Evolutionary conservation across 371 early-diverging fungal genomes (phyloP), one percentile per base, ranked within the genome.

Genomic region (Apophysomyces elegans): DNA sequence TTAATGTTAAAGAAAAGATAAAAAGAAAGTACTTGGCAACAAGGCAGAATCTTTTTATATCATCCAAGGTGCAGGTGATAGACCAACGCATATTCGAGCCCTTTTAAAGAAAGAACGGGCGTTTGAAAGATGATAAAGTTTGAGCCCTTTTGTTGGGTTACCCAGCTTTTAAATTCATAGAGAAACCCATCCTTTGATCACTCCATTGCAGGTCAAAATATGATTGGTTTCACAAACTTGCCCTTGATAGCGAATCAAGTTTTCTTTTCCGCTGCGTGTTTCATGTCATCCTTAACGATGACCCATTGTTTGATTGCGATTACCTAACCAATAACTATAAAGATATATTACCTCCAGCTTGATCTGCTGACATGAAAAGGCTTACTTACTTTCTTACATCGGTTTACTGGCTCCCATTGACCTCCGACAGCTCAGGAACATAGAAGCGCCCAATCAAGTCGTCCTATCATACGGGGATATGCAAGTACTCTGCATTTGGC

Each of bases 211-310:
- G n/a, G 54, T 21, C 21, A 21, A 26, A 21, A 50, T 8, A 21
- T 50, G 54, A 50, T 50, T 50, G 54, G 54, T 50, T 21, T 50
- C 21, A 50, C 54, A 50, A 11, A 50, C 21, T 50, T 50, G 5
- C 21, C 21, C 11, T 21, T 50, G 9, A 26, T 50, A 21, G 54
- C 54, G 21, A 50, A 50, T 50, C 54, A 50, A 21, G 5, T 50
- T 50, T 9, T 50, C 54, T n/a, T 26, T n/a, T 50, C 21, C 1
- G 21, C 21, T 21, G 21, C 54, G 9, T 50, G 54, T 50, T 50
- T 50, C 54, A 50, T 50, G 54, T 50, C 54, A 50, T 26, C 9
- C 54, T 21, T 26, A 9, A 9, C 3, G 21, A 9, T 18, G 21
- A 50, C 21, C 54, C 54, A 50, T 7, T 9, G 9, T n/a, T 21